phyloP scores from a whole-genome alignment of 352 stramenopile species.

The Phytophthora citricola region DNA sequence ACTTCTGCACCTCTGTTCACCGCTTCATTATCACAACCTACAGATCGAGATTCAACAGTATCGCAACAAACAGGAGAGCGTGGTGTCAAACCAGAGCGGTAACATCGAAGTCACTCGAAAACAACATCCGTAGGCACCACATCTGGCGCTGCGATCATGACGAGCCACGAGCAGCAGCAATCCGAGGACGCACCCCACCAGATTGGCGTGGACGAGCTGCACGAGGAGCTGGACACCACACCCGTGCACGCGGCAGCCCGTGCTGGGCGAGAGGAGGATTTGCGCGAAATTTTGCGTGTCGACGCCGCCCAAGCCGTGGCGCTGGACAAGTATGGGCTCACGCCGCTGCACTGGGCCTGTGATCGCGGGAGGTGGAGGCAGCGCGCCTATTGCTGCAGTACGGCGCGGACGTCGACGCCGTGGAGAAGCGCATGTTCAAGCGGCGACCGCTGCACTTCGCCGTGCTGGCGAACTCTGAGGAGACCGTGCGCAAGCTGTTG shows the following conservation, averaged over 20 bases:
- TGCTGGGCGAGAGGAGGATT: constrained; percentile 46
- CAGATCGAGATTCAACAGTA: neutral
- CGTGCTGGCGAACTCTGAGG: constrained; percentile 45
- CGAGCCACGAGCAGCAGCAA: constrained; percentile 37
- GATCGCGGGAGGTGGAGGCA: constrained; percentile 52
- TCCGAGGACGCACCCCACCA: constrained; percentile 37
- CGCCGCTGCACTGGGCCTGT: constrained; percentile 74
- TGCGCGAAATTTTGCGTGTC: constrained; percentile 43
- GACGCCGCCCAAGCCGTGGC: constrained; percentile 38
- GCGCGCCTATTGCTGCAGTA: constrained; percentile 44
- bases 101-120: constrained; percentile 7
- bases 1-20: neutral
- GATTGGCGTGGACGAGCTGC: constrained; percentile 69
- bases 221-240: constrained; percentile 68
- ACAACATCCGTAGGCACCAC: constrained; percentile 4
- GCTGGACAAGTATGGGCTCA: constrained; percentile 78
- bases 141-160: constrained; percentile 21
- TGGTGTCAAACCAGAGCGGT: constrained; percentile 8
- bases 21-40: constrained; percentile 19
- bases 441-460: constrained; percentile 75
- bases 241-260: constrained; percentile 65
- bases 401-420: constrained; percentile 51
- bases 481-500: constrained; percentile 49
- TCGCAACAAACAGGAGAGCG: neutral
- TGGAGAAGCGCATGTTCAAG: constrained; percentile 76